These are phyloP conservation scores for Karstenula rhodostoma DNA, from an alignment of 2,329 filamentous ascomycete species.

Conservation along the genomic window DNA sequence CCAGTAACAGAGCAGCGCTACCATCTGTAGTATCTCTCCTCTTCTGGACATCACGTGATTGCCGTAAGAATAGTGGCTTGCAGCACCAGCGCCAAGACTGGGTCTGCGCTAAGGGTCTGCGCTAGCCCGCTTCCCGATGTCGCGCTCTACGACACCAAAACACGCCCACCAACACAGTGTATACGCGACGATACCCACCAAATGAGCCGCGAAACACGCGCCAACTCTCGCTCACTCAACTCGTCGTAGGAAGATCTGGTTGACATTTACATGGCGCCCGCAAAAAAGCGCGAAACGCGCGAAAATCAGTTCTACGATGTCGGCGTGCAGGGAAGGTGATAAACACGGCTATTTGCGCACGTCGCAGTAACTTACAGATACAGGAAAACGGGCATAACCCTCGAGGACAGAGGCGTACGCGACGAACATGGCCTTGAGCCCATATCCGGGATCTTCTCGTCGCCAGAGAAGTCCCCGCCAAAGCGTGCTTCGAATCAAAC, in stretches of 20 bases:
- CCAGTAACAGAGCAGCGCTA: not conserved
- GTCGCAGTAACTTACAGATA: constrained; percentile 22
- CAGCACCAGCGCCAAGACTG: not conserved
- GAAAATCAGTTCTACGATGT: constrained; percentile 52
- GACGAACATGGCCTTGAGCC: constrained; percentile 94
- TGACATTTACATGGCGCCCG: constrained; percentile 41
- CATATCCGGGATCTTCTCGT: constrained; percentile 87
- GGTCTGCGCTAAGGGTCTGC: too few relatives aligned
- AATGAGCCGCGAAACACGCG: constrained; percentile 28
- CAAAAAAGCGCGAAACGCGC: constrained; percentile 48
- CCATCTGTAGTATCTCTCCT: not conserved
- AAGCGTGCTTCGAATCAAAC: constrained; percentile 46
- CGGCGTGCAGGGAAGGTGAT: constrained; percentile 50
- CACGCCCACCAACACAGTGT: constrained; percentile 21
- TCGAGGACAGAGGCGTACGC: constrained; percentile 79
- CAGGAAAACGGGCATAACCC: constrained; percentile 88
- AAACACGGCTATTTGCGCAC: constrained; percentile 8
- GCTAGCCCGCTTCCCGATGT: constrained; percentile 1
- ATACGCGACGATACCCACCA: constrained; percentile 20
- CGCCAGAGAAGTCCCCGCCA: constrained; percentile 72
- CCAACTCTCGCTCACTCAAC: constrained; percentile 12
- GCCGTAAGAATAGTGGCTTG: not conserved
- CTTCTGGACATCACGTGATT: not conserved
- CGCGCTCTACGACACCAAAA: constrained; percentile 14
- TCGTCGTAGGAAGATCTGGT: constrained; percentile 1